Percentiles rank a stretch among this genome's conserved stretches.
Conservation (phyloP, 345 rosid species). For the Erodium maritimum region DNA sequence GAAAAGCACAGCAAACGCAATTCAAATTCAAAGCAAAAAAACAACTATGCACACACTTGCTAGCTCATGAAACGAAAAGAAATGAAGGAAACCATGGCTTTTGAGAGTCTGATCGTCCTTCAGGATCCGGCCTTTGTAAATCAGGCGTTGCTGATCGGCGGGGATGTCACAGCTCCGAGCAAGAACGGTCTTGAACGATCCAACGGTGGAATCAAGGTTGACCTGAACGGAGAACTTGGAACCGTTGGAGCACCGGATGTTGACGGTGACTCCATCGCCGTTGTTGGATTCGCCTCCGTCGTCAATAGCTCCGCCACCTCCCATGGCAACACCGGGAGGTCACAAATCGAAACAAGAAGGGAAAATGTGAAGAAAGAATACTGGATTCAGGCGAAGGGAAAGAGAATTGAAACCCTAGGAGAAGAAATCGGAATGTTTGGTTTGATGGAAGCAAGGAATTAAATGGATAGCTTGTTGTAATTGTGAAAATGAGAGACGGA, state of each 20-base stretch:
- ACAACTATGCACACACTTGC: neutral
- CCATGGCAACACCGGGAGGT: neutral
- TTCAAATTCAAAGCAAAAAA: neutral
- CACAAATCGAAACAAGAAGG: neutral
- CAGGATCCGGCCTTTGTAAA: conserved; percentile 73
- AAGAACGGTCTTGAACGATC: conserved; percentile 32
- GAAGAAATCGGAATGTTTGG: neutral
- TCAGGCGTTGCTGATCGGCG: conserved; percentile 53
- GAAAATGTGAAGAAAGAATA: neutral
- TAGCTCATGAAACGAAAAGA: neutral
- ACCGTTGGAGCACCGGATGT: conserved; percentile 49
- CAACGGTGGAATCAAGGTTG: conserved; percentile 33
- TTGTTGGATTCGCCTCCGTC: neutral
- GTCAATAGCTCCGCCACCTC: neutral
- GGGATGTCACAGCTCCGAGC: conserved; percentile 49
- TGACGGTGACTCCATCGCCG: conserved; percentile 28
- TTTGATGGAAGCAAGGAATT: neutral
- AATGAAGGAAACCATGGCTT: conserved; percentile 37
- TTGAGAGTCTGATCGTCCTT: conserved; percentile 60
- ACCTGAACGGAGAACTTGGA: conserved; percentile 37
- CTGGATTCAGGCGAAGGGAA: neutral
- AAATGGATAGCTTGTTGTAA: neutral
- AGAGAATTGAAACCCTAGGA: neutral
- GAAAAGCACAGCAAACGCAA: neutral
- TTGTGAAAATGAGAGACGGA: neutral